Evolutionary conservation across 257 asterid species (phyloP).

Genomic region (Catharanthus roseus): DNA sequence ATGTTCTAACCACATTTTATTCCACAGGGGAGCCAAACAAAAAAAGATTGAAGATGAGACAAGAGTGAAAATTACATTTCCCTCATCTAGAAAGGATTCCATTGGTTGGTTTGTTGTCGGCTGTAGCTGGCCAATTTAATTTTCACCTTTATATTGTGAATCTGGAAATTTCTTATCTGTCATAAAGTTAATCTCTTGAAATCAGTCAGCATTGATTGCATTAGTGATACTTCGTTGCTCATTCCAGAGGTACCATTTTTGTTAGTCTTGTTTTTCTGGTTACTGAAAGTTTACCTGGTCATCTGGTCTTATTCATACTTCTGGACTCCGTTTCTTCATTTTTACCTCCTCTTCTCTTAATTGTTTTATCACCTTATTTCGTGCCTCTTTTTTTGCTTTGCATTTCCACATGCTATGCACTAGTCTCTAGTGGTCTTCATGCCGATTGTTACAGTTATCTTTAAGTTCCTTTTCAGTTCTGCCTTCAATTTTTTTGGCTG

Average conservation of each 20-base stretch:
- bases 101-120: slow-evolving; percentile 55
- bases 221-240: not conserved
- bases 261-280: not conserved
- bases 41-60: slow-evolving; percentile 51
- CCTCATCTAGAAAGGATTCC: slow-evolving; percentile 51
- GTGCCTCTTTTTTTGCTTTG: not conserved
- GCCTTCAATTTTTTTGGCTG: not conserved
- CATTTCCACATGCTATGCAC: not conserved
- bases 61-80: slow-evolving; percentile 56
- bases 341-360: not conserved
- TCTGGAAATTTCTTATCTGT: not conserved
- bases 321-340: not conserved
- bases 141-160: slow-evolving; percentile 3
- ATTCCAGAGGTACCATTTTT: not conserved
- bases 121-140: slow-evolving; percentile 20
- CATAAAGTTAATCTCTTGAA: slow-evolving; percentile 1
- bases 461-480: not conserved
- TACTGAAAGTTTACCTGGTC: not conserved
- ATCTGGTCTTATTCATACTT: not conserved
- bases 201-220: not conserved
- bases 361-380: not conserved
- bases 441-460: not conserved
- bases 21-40: slow-evolving; percentile 62
- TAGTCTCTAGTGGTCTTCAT: not conserved
- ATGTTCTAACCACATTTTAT: slow-evolving; percentile 4